A percentile compares a stretch with the other conserved stretches of the same genome.
Evolutionary conservation across 2,329 filamentous ascomycete genomes (phyloP).

Genomic region (Mycosphaerella sp.): DNA sequence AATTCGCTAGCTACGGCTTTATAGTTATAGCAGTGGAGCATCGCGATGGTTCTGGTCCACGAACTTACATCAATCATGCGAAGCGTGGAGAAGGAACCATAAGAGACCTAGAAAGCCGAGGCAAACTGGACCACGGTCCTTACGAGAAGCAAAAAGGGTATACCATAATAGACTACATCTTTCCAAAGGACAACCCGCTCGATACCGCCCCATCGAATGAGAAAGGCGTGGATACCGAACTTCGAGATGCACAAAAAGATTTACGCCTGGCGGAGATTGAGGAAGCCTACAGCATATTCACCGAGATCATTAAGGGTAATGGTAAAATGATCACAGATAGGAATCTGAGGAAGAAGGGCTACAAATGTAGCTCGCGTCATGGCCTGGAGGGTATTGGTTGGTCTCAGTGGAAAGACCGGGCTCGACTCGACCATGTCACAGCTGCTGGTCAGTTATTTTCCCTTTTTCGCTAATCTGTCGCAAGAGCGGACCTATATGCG

Average conservation of each 20-base stretch:
- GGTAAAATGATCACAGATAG: slow-evolving; percentile 47
- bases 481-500: no score
- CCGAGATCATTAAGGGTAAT: slow-evolving; percentile 50
- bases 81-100: slow-evolving; percentile 36
- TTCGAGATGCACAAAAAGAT: slow-evolving; percentile 57
- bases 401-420: slow-evolving; percentile 51
- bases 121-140: slow-evolving; percentile 24
- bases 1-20: slow-evolving; percentile 61
- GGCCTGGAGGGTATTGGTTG: slow-evolving; percentile 54
- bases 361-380: slow-evolving; percentile 53
- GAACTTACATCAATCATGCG: slow-evolving; percentile 55
- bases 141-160: slow-evolving; percentile 27
- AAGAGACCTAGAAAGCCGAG: slow-evolving; percentile 27
- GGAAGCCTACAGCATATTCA: slow-evolving; percentile 54
- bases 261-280: slow-evolving; percentile 59
- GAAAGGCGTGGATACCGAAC: slow-evolving; percentile 54
- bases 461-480: no score
- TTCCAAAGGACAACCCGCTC: slow-evolving; percentile 48
- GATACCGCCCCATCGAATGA: slow-evolving; percentile 51
- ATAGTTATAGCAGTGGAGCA: slow-evolving; percentile 61
- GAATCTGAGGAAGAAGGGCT: slow-evolving; percentile 54
- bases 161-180: slow-evolving; percentile 51
- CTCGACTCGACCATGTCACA: slow-evolving; percentile 54
- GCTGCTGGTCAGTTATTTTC: slow-evolving; percentile 41
- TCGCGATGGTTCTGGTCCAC: slow-evolving; percentile 57